These are phyloP conservation scores for Aspergillus amoenus DNA, from an alignment of 2,329 filamentous ascomycete genomes.

Conservation along the genomic window DNA sequence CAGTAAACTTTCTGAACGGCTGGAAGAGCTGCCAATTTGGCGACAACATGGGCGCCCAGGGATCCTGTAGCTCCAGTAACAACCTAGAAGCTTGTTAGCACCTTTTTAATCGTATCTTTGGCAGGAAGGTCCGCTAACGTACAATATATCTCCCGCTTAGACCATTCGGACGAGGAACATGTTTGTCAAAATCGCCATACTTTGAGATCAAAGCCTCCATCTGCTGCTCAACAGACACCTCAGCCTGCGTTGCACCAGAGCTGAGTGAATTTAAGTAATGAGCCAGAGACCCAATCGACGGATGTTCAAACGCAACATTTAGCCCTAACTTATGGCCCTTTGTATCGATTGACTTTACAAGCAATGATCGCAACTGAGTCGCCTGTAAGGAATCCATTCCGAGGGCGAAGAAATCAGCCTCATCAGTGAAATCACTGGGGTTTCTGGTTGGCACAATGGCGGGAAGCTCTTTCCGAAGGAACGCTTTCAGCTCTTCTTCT, in stretches of 20 bases:
- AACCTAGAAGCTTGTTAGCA: slow-evolving; percentile 28
- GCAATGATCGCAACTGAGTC: slow-evolving; percentile 53
- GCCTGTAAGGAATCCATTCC: slow-evolving; percentile 62
- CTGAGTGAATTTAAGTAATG: slow-evolving; percentile 44
- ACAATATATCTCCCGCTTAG: slow-evolving; percentile 27
- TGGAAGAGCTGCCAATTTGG: slow-evolving; percentile 38
- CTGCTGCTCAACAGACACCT: slow-evolving; percentile 38
- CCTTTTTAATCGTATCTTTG: neutral
- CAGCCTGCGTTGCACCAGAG: slow-evolving; percentile 30
- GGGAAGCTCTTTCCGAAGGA: slow-evolving; percentile 33
- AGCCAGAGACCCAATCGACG: slow-evolving; percentile 49
- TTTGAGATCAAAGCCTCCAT: slow-evolving; percentile 51
- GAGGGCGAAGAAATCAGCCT: slow-evolving; percentile 58
- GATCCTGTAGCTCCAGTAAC: slow-evolving; percentile 67
- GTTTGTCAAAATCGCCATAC: slow-evolving; percentile 38
- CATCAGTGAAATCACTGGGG: slow-evolving; percentile 25
- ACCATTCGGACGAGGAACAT: slow-evolving; percentile 22
- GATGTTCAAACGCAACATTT: slow-evolving; percentile 61
- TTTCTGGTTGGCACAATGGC: slow-evolving; percentile 25
- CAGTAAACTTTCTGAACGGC: slow-evolving; percentile 53
- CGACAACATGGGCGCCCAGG: slow-evolving; percentile 60
- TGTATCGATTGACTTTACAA: slow-evolving; percentile 53
- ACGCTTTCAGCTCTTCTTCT: slow-evolving; percentile 29
- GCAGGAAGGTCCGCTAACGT: neutral
- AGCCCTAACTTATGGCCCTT: slow-evolving; percentile 50